These are phyloP conservation scores for Henckelia pumila DNA, from an alignment of 257 asterid species.

Conservation along the genomic window DNA sequence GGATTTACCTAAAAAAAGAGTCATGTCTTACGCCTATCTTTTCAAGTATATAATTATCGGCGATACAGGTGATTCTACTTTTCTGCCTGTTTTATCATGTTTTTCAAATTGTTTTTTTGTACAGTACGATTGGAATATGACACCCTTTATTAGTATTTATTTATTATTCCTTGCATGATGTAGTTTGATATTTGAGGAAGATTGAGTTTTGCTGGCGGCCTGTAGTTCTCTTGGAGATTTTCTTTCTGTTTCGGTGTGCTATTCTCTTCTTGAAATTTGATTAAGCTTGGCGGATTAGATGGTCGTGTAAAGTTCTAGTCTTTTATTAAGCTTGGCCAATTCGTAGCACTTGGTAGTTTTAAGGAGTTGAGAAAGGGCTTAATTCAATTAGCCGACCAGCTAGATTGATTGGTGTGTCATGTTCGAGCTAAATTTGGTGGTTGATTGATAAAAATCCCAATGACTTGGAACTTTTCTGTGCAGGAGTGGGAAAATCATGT, in stretches of 20 bases:
- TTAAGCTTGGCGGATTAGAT: not conserved
- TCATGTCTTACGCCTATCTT: not conserved
- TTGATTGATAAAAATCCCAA: not conserved
- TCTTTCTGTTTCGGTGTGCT: not conserved
- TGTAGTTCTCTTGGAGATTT: too few relatives aligned
- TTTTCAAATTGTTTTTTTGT: not conserved
- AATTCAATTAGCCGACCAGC: not conserved
- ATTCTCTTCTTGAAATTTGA: not conserved
- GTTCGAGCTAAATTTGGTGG: not conserved
- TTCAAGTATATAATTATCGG: not conserved
- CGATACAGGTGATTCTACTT: not conserved
- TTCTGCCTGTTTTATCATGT: not conserved
- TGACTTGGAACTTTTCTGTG: slow-evolving; percentile 8
- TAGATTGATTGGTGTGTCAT: not conserved
- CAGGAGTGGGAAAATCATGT: slow-evolving; percentile 63
- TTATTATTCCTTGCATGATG: not conserved
- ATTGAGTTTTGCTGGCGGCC: not conserved
- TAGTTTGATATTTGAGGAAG: not conserved
- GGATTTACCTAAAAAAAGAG: too few relatives aligned
- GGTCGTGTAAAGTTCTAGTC: not conserved
- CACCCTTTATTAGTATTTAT: not conserved
- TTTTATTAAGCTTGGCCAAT: not conserved
- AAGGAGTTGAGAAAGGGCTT: not conserved
- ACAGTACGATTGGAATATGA: not conserved
- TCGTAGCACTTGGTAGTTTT: not conserved